Evolutionary conservation across 164 flowering plant species (phyloP), one percentile per base, ranked within the genome.

Genomic region (Taxillus chinensis): DNA sequence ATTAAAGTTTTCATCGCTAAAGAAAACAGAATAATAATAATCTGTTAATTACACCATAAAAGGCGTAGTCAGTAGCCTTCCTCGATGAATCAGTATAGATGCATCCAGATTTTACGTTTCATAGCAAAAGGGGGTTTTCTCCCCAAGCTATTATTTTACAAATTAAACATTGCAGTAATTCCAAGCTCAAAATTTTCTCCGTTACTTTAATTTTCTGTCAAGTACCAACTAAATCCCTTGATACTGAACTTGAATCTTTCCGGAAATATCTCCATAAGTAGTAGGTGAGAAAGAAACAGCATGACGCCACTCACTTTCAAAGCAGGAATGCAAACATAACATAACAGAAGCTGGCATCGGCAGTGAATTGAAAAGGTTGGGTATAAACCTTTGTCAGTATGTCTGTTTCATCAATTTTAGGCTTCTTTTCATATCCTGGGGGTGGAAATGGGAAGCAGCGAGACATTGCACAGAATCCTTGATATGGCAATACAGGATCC

Each of bases 331-430:
- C 54, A 15, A n/a, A 51, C 4, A 55, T 10, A 54, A 43, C 45
- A 16, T 10, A 54, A 54, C 41, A 53, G 38, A 63, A 55, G 48
- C 45, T 58, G 42, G 27, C 27, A 58, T 41, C 4, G 48, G 37
- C 12, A 58, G 41, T 48, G 12, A 53, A 62, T 42, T 8, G n/a
- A 41, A 17, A 63, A 46, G 54, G 57, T 45, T 4, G 40, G 16
- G 54, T 52, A 37, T 64, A 3, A 48, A 64, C 67, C 67, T 64
- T 64, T 39, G 14, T 57, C 4, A 64, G 46, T 49, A 57, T 6
- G 67, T 64, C 67, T 37, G 52, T 27, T 13, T 55, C 66, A 63
- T 55, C 60, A 43, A 14, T 43, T 49, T n/a, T 49, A 46, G 59
- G 14, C 49, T 52, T 66, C 68, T 60, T 66, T 60, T 49, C 54